Base-by-base conservation (phyloP, 805 yeast genomes). In the Wickerhamomyces mucosus region DNA sequence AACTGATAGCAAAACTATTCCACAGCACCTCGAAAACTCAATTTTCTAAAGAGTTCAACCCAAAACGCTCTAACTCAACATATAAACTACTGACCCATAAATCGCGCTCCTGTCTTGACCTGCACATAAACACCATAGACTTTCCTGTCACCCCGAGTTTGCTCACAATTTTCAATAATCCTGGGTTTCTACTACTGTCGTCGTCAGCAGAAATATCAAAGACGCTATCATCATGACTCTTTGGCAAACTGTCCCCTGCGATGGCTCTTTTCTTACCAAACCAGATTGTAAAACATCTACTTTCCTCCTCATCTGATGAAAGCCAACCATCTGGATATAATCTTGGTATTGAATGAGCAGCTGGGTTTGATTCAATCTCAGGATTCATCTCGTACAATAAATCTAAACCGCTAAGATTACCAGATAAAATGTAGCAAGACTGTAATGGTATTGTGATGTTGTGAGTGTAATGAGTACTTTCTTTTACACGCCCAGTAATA, bases 251-350 rank as follows among this genome's bases (percentile, higher is more conserved):
- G 5, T 29, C 33, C 4, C 50, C 48, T 9, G 64, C 47, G 35
- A 72, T 56, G 3, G 63, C 55, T 34, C 77, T 56, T 42, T 77
- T 80, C 6, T 67, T 65, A 0, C 86, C 89, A 54, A 77, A 72
- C 95, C 96, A 86, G 3, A 89, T 43, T 0, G 92, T 82, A 46
- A 89, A 86, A 40, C 92, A 75, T 30, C 95, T 61, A 18, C 72
- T 57, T n/a, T 65, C 43, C 41, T 83, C 92, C 29, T 77, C 81
- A 45, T 89, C 97, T 7, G 73, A 62, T 3, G 94, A 78, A 40
- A 65, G 69, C 85, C 94, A 80, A 0, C 96, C 96, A 54, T 86
- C 94, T 2, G 67, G 56, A 48, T 81, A 86, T 0, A 79, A 60
- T 21, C 94, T 59, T 0, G 96, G 95, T 19, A 80, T 49, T 0